These are phyloP conservation scores for Lichtheimia hyalospora DNA, from an alignment of 371 early-diverging fungal species.

Conservation along the genomic window DNA sequence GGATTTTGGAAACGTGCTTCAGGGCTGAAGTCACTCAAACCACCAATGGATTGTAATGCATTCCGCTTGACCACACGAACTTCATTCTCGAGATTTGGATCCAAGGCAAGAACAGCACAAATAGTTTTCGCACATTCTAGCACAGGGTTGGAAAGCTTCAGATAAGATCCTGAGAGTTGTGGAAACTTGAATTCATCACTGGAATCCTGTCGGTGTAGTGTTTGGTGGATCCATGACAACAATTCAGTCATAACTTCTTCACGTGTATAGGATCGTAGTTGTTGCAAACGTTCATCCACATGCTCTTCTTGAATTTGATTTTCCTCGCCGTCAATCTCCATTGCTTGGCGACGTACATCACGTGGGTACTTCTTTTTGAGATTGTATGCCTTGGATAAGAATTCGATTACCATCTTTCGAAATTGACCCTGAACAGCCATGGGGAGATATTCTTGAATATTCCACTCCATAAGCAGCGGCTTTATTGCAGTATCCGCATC, in stretches of 20 bases:
- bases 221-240: conserved; percentile 40
- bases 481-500: conserved; percentile 2
- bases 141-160: conserved; percentile 61
- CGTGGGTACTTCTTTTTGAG: conserved; percentile 28
- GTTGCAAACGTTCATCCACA: conserved; percentile 22
- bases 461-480: conserved; percentile 84
- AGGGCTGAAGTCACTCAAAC: conserved; percentile 77
- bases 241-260: conserved; percentile 51
- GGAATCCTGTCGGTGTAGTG: conserved; percentile 27
- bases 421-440: conserved; percentile 71
- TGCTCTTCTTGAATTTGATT: conserved; percentile 3
- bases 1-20: conserved; percentile 79
- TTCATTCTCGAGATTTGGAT: conserved; percentile 59
- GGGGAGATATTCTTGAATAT: conserved; percentile 85
- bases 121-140: conserved; percentile 80
- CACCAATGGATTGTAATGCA: conserved; percentile 65
- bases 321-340: conserved; percentile 12
- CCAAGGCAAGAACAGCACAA: conserved; percentile 73
- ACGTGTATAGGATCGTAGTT: conserved; percentile 39
- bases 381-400: conserved; percentile 52
- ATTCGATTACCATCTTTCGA: conserved; percentile 51
- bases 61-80: conserved; percentile 76
- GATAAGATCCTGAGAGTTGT: conserved; percentile 68
- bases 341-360: conserved; percentile 13
- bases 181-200: conserved; percentile 59